Evolutionary conservation across 305 asterid species (phyloP), one percentile per base, ranked within the genome.

Genomic region (Fraxinus angustifolia): DNA sequence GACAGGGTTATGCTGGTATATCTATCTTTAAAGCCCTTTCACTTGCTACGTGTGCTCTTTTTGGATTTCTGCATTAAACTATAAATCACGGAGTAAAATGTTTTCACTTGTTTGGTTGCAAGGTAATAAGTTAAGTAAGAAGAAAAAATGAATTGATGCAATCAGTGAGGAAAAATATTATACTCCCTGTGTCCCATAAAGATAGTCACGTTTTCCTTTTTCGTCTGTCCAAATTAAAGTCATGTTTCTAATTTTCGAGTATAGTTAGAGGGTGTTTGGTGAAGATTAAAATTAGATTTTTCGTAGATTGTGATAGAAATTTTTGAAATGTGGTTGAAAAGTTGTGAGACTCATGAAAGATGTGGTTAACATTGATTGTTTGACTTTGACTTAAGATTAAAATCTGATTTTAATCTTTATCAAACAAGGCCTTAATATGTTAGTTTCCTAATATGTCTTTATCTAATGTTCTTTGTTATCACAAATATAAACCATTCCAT

Each of bases 1-100:
- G 97, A 91, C 88, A 90, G 82, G 79, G 93, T 92, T 78, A 82
- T 86, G 72, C 72, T 90, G 94, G 92, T 90, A 89, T 58, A 84
- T 2, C 81, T 81, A 36, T 34, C 42, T 60, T 30, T 60, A 33
- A 50, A 78, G n/a, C 28, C 53, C 65, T 31, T 40, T 35, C 21
- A 8, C 62, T 68, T 3, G 73, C 36, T 48, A 4, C 77, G 19
- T 65, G 10, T 79, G 21, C 23, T 77, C 62, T n/a, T 31, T 75
- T 75, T 40, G 58, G 17, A 17, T 42, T 75, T 34, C 78, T 0
- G 7, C 74, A 68, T 68, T 30, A 28, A 12, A 68, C 11, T 68
- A 12, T 23, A 30, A 68, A 30, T 30, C 26, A 28, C 3, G 21
- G 38, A 28, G 38, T 28, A 68, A 68, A 67, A 28, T 30, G 38